Conservation (phyloP, 2,329 filamentous ascomycete species). For the Herpotrichia juniperi region DNA sequence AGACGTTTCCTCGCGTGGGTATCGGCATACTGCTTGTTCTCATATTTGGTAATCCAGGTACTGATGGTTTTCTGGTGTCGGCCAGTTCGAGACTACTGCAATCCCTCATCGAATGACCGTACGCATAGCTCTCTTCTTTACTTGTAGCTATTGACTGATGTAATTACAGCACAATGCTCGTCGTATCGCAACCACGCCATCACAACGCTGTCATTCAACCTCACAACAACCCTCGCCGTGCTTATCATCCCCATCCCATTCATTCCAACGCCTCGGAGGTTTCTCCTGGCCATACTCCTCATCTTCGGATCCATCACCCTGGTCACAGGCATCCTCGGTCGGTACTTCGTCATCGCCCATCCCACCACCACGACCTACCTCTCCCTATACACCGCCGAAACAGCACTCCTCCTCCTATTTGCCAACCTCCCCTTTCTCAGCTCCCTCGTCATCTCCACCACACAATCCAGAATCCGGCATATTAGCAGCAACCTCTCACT, state of each 20-base stretch:
- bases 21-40: conserved; percentile 21
- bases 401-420: conserved; percentile 24
- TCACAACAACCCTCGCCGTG: conserved; percentile 21
- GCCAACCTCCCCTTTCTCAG: conserved; percentile 37
- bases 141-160: neutral
- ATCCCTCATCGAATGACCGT: conserved; percentile 11
- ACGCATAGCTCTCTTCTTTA: conserved; percentile 1
- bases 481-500: conserved; percentile 17
- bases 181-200: conserved; percentile 27
- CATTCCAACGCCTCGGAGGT: conserved; percentile 33
- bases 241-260: conserved; percentile 30
- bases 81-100: conserved; percentile 23
- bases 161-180: conserved; percentile 19
- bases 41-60: conserved; percentile 25
- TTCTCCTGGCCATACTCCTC: conserved; percentile 27
- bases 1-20: conserved; percentile 15
- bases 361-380: conserved; percentile 15
- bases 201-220: conserved; percentile 17
- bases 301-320: conserved; percentile 22
- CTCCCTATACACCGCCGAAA: conserved; percentile 23
- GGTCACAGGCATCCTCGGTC: conserved; percentile 20
- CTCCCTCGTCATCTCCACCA: conserved; percentile 24
- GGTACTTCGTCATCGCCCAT: conserved; percentile 15
- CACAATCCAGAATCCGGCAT: conserved; percentile 19
- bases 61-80: conserved; percentile 28